These are phyloP conservation scores for Meira nashicola DNA, from an alignment of 1,284 basidiomycete species.

Conservation along the genomic window DNA sequence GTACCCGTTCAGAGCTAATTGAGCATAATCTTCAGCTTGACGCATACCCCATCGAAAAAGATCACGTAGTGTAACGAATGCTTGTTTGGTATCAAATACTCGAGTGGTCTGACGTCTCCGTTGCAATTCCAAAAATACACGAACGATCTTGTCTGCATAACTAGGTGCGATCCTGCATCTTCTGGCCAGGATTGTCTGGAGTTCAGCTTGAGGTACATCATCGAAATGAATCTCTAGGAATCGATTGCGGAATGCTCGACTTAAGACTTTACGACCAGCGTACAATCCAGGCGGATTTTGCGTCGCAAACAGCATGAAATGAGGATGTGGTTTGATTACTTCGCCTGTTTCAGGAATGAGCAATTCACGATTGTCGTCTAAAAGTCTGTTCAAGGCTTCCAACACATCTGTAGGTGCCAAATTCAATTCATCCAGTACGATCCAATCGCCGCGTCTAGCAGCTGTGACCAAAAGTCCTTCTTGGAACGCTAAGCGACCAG, in stretches of 20 bases:
- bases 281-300: constrained; percentile 98
- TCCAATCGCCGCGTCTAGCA: constrained; percentile 89
- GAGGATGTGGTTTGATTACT: constrained; percentile 83
- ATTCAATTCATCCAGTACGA: constrained; percentile 96
- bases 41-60: constrained; percentile 95
- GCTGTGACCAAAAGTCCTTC: constrained; percentile 87
- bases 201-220: constrained; percentile 87
- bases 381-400: constrained; percentile 89
- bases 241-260: constrained; percentile 94
- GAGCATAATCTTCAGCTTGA: constrained; percentile 76
- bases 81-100: constrained; percentile 95
- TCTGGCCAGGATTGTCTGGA: constrained; percentile 69
- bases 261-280: constrained; percentile 89
- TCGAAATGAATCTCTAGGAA: constrained; percentile 98
- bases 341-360: constrained; percentile 95
- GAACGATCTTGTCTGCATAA: constrained; percentile 86
- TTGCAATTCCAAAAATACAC: constrained; percentile 88
- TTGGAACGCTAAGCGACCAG: constrained; percentile 87
- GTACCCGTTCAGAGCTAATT: constrained; percentile 92
- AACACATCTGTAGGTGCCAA: constrained; percentile 96
- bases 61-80: constrained; percentile 93
- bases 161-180: constrained; percentile 48
- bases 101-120: constrained; percentile 81
- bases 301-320: constrained; percentile 97
- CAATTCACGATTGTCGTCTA: constrained; percentile 96